A percentile compares a stretch with the other conserved stretches of the same genome.
phyloP scores from a whole-genome alignment of 148 eudicot species.

The Cornus suecica region DNA sequence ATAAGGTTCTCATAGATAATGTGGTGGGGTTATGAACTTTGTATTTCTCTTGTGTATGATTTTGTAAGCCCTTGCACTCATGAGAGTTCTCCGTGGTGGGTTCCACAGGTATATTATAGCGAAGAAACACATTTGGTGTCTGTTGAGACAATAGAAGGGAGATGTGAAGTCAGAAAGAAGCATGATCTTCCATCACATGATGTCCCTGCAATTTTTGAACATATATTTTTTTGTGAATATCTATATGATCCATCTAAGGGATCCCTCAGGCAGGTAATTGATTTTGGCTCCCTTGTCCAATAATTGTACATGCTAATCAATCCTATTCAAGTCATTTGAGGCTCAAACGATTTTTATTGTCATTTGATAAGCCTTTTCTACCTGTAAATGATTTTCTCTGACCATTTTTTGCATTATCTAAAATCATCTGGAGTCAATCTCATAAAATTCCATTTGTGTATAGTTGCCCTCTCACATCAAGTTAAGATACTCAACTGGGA shows the following conservation, averaged over 20 bases:
- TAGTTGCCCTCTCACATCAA: conserved; percentile 71
- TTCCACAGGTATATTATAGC: conserved; percentile 77
- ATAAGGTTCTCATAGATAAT: background rate
- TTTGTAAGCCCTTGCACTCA: background rate
- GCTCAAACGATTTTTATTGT: too few relatives aligned
- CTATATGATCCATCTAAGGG: conserved; percentile 75
- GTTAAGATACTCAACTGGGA: conserved; percentile 38
- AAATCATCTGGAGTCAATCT: background rate
- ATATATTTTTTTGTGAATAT: conserved; percentile 84
- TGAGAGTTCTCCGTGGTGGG: conserved; percentile 1
- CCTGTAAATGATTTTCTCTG: too few relatives aligned
- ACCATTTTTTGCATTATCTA: background rate
- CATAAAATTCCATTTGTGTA: conserved; percentile 11
- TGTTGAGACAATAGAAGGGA: conserved; percentile 61
- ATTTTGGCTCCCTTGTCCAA: conserved; percentile 1
- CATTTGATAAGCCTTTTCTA: too few relatives aligned
- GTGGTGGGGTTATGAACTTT: background rate
- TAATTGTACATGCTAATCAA: background rate
- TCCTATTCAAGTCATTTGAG: too few relatives aligned
- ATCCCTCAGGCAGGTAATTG: conserved; percentile 73
- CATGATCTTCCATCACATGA: conserved; percentile 51
- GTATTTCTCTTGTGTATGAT: background rate
- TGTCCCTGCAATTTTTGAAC: conserved; percentile 54
- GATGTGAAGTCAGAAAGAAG: conserved; percentile 77
- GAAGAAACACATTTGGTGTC: conserved; percentile 53